A percentile compares a stretch with the other conserved stretches of the same genome.
phyloP scores from a whole-genome alignment of 768 basidiomycete genomes.

The Leccinum pellstonianum region DNA sequence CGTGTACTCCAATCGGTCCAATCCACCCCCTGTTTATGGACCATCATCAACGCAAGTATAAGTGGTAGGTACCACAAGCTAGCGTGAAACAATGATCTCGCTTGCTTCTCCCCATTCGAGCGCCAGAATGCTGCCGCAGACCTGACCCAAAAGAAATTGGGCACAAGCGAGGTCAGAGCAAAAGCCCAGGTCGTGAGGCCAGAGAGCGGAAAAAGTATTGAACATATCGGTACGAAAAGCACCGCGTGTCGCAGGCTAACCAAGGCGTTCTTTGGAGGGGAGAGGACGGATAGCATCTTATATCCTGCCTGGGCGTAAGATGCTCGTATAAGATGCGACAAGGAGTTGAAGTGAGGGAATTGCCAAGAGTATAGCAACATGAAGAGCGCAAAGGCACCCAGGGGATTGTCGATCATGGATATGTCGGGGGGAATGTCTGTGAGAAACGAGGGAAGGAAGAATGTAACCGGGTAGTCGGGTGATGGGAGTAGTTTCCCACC shows the following conservation, averaged over 20 bases:
- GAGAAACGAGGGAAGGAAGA: constrained; percentile 64
- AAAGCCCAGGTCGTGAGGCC: constrained; percentile 94
- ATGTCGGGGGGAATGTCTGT: constrained; percentile 40
- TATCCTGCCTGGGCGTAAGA: constrained; percentile 94
- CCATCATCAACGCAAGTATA: constrained; percentile 89
- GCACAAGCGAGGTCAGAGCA: constrained; percentile 69
- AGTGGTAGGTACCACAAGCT: constrained; percentile 91
- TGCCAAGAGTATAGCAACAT: constrained; percentile 94
- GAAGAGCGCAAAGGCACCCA: constrained; percentile 79
- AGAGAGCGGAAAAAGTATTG: constrained; percentile 78
- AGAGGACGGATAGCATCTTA: constrained; percentile 83
- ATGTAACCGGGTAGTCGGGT: constrained; percentile 52
- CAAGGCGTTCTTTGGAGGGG: constrained; percentile 75
- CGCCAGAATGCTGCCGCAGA: constrained; percentile 78
- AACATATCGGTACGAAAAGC: constrained; percentile 74
- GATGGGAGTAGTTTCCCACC: constrained; percentile 75
- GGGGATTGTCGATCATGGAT: constrained; percentile 71
- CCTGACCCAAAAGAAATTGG: constrained; percentile 67
- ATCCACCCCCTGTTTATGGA: constrained; percentile 84
- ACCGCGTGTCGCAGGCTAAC: constrained; percentile 84
- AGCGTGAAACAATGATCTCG: constrained; percentile 73
- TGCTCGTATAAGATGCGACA: constrained; percentile 83
- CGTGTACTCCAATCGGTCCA: constrained; percentile 57
- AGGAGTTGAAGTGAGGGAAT: constrained; percentile 95
- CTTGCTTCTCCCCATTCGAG: constrained; percentile 69